Evolutionary conservation across 768 basidiomycete genomes (phyloP), one percentile per base, ranked within the genome.

Genomic region (Lactarius indigo): DNA sequence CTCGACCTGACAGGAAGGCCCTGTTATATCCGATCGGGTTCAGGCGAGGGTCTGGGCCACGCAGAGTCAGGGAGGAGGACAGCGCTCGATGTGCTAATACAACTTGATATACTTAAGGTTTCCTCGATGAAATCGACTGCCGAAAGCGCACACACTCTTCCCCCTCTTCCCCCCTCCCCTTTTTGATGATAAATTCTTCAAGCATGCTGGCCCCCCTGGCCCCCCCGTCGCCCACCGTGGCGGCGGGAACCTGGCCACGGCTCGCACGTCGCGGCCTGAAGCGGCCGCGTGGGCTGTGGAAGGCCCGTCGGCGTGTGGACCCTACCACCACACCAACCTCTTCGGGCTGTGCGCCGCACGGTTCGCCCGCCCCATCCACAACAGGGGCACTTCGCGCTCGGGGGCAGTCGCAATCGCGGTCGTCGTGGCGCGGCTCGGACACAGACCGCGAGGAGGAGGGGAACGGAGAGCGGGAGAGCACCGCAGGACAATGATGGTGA

Each of bases 71-170:
- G 44, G 44, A 39, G 33, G 17, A 0, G 37, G 42, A 42, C 50
- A 52, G 50, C 50, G 33, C 33, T 47, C 41, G n/a, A 39, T 52
- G 44, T 35, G 44, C 57, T 50, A 57, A 64, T 58, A 58, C 59
- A 2, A 56, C 52, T 18, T 35, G 64, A 65, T 60, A 65, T 61
- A 65, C 64, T 65, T 65, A 65, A 65, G 59, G 64, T 65, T 65
- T 61, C 54, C 26, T 26, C 52, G 15, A 62, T 66, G 65, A 52
- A 62, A 62, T 66, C 56, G 13, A 28, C 65, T 65, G 42, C 57
- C 55, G 9, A 56, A 30, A 56, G 31, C 55, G 18, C 55, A 56
- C 20, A 56, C 55, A 20, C 31, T 10, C 31, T n/a, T 54, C 61
- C 57, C 47, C 35, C 35, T 55, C 35, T 18, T 41, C 28, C 57